Evolutionary conservation across 208 protist genomes (phyloP), one percentile per base, ranked within the genome.

Genomic region (Vickermania ingenoplastis): DNA sequence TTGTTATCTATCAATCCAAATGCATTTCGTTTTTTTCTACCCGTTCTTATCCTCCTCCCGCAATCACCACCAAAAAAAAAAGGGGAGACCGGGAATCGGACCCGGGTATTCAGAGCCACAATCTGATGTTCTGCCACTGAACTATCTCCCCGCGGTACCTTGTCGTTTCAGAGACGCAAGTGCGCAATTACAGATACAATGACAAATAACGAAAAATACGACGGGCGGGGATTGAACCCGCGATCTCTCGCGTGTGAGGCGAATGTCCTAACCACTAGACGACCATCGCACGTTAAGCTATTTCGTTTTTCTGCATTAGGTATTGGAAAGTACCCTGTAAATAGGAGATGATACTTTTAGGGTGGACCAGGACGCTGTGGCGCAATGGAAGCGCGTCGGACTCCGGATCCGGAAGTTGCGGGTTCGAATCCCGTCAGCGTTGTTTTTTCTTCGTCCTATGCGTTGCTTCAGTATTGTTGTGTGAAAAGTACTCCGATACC

Each of bases 181-280:
- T n/a, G n/a, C n/a, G n/a, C n/a, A n/a, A n/a, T n/a, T n/a, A n/a
- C n/a, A n/a, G n/a, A n/a, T n/a, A n/a, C n/a, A n/a, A n/a, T n/a
- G n/a, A n/a, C 4, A 2, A 66, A 69, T 17, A 29, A 56, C 14
- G 57, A 64, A 73, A 73, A 60, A 5, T 89, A 93, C 79, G 79
- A 86, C 80, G 81, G 84, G 83, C 82, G 86, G 86, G 86, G 86
- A 88, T 93, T 81, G 83, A 91, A 93, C 83, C 86, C 86, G 83
- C 88, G 82, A 91, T 90, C 83, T 90, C 87, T 91, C 84, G 81
- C 87, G 87, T 94, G 84, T 92, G 84, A 92, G 85, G 88, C 88
- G 85, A 91, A 95, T 92, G 85, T 92, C 88, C 85, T 95, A 95
- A 95, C 88, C 88, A 92, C 88, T 92, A 92, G 88, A 95, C 85